Evolutionary conservation across 441 rosid species (phyloP).

Genomic region (Gossypium gossypioides): DNA sequence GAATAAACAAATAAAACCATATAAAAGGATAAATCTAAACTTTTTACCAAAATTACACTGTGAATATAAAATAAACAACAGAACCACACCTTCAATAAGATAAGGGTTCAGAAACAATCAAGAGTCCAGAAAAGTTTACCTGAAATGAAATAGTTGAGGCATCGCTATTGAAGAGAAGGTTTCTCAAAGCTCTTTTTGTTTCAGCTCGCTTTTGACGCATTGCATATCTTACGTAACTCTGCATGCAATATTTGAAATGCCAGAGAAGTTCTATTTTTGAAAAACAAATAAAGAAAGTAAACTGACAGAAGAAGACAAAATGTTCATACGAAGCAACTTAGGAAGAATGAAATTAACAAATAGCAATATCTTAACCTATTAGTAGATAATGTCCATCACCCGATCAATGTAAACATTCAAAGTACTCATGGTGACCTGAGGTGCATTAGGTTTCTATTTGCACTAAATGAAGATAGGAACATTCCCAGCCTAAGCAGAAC

Average conservation of each 20-base stretch:
- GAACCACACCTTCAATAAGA: background rate
- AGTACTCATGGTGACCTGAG: background rate
- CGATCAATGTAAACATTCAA: background rate
- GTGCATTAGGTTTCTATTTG: background rate
- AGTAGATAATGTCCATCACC: background rate
- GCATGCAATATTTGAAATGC: constrained; percentile 12
- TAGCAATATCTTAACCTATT: background rate
- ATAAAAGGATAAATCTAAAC: background rate
- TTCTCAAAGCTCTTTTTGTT: constrained; percentile 42
- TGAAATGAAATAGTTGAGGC: constrained; percentile 25
- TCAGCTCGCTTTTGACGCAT: constrained; percentile 44
- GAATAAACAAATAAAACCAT: background rate
- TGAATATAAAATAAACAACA: background rate
- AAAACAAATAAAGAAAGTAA: background rate
- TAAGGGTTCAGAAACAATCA: background rate
- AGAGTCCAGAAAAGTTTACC: constrained; percentile 22
- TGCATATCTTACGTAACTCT: constrained; percentile 35
- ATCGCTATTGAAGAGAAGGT: constrained; percentile 33
- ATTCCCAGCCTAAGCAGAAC: background rate
- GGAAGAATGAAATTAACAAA: background rate
- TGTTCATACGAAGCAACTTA: background rate
- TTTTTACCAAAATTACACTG: background rate
- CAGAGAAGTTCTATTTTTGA: constrained; percentile 12
- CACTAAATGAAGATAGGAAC: background rate
- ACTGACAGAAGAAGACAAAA: background rate